Conservation (phyloP, 1,139 yeast genomes). For the Candida albicans region DNA sequence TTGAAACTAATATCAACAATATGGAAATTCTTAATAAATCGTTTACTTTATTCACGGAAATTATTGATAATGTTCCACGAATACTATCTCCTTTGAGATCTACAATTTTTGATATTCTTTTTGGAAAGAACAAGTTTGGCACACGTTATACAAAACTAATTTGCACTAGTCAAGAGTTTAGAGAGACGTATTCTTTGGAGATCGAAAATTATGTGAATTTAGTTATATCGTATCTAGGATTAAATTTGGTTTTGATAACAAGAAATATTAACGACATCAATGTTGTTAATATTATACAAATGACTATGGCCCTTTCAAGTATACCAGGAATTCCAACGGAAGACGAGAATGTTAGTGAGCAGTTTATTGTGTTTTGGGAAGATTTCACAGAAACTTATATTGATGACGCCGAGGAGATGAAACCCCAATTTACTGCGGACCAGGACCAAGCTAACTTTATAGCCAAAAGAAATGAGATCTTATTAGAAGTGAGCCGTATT, state of each 20-base stretch:
- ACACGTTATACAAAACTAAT: constrained; percentile 26
- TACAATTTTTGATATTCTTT: constrained; percentile 26
- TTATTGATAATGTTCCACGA: constrained; percentile 47
- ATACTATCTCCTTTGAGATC: constrained; percentile 34
- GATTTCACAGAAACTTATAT: constrained; percentile 64
- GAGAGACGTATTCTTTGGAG: constrained; percentile 42
- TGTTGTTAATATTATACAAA: constrained; percentile 42
- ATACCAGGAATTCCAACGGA: constrained; percentile 60
- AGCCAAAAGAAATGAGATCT: constrained; percentile 33
- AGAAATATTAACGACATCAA: constrained; percentile 42
- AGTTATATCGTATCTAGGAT: constrained; percentile 51
- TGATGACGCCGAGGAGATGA: constrained; percentile 52
- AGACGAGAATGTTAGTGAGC: constrained; percentile 69
- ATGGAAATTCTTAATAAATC: constrained; percentile 29
- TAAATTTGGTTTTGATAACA: constrained; percentile 51
- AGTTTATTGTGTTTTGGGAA: constrained; percentile 78
- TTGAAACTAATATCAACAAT: constrained; percentile 11
- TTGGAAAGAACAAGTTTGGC: constrained; percentile 44
- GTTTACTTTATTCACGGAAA: constrained; percentile 42
- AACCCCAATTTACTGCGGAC: constrained; percentile 25
- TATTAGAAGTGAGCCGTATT: constrained; percentile 47
- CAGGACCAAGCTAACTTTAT: constrained; percentile 18
- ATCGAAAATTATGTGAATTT: constrained; percentile 51
- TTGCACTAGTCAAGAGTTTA: constrained; percentile 20
- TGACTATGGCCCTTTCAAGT: constrained; percentile 58